Evolutionary conservation across 805 yeast genomes (phyloP), one percentile per base, ranked within the genome.

Genomic region (Ogataea trehaloabstinens): DNA sequence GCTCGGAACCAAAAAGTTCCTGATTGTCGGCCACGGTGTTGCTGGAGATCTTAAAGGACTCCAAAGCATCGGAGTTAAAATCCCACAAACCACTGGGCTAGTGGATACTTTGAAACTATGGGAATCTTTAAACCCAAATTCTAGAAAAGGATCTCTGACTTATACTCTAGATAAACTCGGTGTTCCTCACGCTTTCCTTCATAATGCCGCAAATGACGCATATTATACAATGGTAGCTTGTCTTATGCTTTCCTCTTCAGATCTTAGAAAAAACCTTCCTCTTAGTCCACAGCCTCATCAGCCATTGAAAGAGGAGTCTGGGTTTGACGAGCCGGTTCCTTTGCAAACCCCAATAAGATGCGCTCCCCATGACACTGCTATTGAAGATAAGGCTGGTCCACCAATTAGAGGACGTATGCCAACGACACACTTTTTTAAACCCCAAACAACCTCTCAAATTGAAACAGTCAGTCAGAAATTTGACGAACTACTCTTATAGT

Each of bases 151-250:
- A 12, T 45, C 55, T 1, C 42, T 60, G 12, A 33, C 46, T n/a
- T 60, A 42, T 34, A 40, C 58, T 18, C 40, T 60, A 21, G 55
- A 58, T 17, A 56, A 51, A 31, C 41, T 60, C 10, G 44, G 49
- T 16, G 46, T 60, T 11, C 65, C 65, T 1, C 37, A 51, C 44
- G 48, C 60, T 2, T 60, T 44, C 28, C 40, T 58, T 17, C 65
- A 60, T 35, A 60, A 60, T 38, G 65, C 59, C 7, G 64, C 45
- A 22, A 60, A 60, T 33, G 65, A 60, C 32, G 52, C 64, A 2
- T 60, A 60, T 37, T 60, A 52, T 31, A 58, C 63, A 3, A 38
- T 60, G 19, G 31, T 58, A 6, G 52, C 45, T 5, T 49, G 61
- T 31, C 35, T 59, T 15, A 52, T 51, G 56, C 42, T 59, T 22